Base-by-base conservation (phyloP, 192 early-diverging fungal species). In the Backusella macrospora region DNA sequence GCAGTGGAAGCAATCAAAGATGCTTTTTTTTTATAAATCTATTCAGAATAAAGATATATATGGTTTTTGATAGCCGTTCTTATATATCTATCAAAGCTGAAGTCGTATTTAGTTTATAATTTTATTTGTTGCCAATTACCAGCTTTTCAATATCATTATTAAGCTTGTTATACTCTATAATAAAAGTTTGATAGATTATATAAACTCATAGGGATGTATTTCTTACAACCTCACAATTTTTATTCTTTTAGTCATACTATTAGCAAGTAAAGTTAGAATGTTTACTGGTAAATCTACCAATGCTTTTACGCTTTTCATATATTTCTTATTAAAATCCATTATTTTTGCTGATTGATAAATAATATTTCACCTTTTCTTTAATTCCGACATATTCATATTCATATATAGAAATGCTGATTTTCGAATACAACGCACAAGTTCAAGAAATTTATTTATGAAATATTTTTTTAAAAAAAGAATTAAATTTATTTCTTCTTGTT, bases 401-500 rank as follows among this genome's bases (percentile, higher is more conserved):
- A 26, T 10, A 23, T 23, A 10, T 26, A 12, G 9, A 59, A 12
- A 12, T 23, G 26, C 7, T 43, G 26, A 10, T 7, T 26, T 26
- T 21, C 13, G 52, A 59, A 18, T 26, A 55, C 52, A 55, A 59
- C 52, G 26, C 23, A 59, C 2, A 34, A 34, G 29, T 34, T 34
- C 29, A 34, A 34, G 29, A 34, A 34, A 34, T 34, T 34, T 34
- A 34, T 34, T 34, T 34, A 34, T 34, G 29, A 37, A 62, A 62
- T 21, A 29, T 7, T 62, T 62, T 62, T 34, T 62, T 62, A 21
- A 47, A 47, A 59, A 71, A 8, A 59, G 21, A 23, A 12, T 71
- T 59, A 16, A 1, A 68, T 68, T 68, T 68, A 68, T 45, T 68
- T 68, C 67, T 68, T 68, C 79, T 91, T 89, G 84, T 88, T 86